Evolutionary conservation across 2,329 filamentous ascomycete species (phyloP), one percentile per base, ranked within the genome.

Genomic region (Pseudogymnoascus sp.): DNA sequence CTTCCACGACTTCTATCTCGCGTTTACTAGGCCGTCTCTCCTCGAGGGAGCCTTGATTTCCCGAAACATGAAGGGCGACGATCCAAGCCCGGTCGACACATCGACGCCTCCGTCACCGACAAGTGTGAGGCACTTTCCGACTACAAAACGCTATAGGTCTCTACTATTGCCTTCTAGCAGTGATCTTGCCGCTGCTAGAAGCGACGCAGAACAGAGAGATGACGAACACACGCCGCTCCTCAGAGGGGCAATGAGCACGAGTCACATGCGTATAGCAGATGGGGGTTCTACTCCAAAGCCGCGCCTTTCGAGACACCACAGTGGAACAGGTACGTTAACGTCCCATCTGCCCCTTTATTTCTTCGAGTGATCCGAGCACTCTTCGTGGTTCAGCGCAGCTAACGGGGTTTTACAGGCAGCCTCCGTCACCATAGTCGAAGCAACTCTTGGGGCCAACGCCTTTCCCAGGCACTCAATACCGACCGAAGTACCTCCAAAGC

Each of bases 381-480:
- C 8, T 21, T 62, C 21, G 18, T 50, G 50, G 28, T 56, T 34
- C 25, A 56, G 4, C 50, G 18, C 28, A 56, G 40, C 36, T 62
- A 62, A 62, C 60, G 10, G 16, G 4, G 8, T n/a, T 34, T 62
- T 21, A 12, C 53, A 74, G 72, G 71, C 56, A 74, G 72, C 65
- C 64, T 73, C 34, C 67, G 70, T 62, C 65, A 74, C 50, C 71
- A 87, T 72, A 83, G 78, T 69, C 82, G 85, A 50, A 79, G 81
- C 46, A 79, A 79, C 21, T 88, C 85, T 14, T 86, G 81, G 79
- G 78, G 84, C 16, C 78, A 82, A 42, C 83, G 89, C 16, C 78
- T 90, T 23, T 83, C 84, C 64, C 83, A 82, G 65, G 88, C 84
- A 62, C 78, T 90, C 38, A 67, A 65, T 63, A 79, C 77, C 64